Evolutionary conservation across 768 basidiomycete species (phyloP).

Genomic region (Neoboletus magnificus): DNA sequence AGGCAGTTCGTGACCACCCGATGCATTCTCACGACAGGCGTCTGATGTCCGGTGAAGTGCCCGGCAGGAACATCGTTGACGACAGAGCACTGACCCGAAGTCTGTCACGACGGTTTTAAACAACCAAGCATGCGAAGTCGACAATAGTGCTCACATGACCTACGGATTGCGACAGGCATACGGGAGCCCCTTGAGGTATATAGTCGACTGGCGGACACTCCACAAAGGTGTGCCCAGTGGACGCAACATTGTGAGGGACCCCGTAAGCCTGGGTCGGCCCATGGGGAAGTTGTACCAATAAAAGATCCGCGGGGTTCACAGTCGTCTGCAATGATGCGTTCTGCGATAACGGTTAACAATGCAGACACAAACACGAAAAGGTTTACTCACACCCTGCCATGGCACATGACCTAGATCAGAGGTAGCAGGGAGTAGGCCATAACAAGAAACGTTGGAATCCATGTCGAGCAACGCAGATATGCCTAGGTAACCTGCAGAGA

Average conservation of each 20-base stretch:
- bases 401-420: not conserved
- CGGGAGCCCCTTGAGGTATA: not conserved
- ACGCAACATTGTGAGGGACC: no score
- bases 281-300: not conserved
- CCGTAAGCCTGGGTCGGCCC: not conserved
- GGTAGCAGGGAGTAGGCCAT: not conserved
- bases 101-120: not conserved
- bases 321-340: not conserved
- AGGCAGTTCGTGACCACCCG: not conserved
- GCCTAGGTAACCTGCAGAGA: not conserved
- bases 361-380: not conserved
- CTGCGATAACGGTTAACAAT: not conserved
- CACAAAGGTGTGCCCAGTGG: not conserved
- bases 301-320: not conserved
- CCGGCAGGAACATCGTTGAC: no score
- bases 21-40: not conserved
- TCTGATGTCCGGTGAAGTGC: not conserved
- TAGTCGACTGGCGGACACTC: not conserved
- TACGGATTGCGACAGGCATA: not conserved
- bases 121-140: no score
- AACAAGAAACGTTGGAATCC: not conserved
- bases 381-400: slow-evolving; percentile 7
- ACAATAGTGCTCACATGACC: slow-evolving; percentile 5
- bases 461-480: not conserved
- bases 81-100: not conserved